Percentiles rank a stretch among this genome's conserved stretches.
Evolutionary conservation across 139 green algal genomes (phyloP).

Genomic region (Spirogloea muscicola): DNA sequence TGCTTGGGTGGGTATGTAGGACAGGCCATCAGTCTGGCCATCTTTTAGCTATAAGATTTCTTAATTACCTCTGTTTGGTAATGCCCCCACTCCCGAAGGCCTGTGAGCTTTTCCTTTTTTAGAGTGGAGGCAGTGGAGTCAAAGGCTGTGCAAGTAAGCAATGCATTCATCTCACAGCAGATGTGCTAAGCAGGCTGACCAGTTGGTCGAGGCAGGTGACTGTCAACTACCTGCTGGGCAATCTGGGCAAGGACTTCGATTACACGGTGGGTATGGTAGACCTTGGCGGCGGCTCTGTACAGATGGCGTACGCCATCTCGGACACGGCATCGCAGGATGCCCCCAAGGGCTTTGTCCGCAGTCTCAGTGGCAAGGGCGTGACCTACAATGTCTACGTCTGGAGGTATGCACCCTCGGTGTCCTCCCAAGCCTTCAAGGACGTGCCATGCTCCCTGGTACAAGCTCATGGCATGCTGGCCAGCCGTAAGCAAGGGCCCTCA

Average conservation of each 20-base stretch:
- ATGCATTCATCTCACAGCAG: background rate
- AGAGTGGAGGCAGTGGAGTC: background rate
- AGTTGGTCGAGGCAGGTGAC: constrained; percentile 61
- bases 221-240: constrained; percentile 94
- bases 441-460: too few species aligned
- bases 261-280: constrained; percentile 82
- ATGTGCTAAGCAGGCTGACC: background rate
- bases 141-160: background rate
- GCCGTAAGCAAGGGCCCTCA: too few species aligned
- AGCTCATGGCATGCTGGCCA: too few species aligned
- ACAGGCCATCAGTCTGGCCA: background rate
- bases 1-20: constrained; percentile 73
- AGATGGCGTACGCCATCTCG: constrained; percentile 78
- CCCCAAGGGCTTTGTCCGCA: constrained; percentile 66
- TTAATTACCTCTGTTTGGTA: background rate
- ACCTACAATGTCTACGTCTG: constrained; percentile 92
- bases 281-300: constrained; percentile 85
- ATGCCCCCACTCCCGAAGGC: background rate
- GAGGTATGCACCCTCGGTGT: constrained; percentile 45
- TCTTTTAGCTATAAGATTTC: background rate
- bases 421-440: background rate
- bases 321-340: constrained; percentile 49
- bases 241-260: constrained; percentile 57
- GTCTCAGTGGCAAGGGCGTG: constrained; percentile 60
- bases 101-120: background rate